phyloP scores from a whole-genome alignment of 2,329 filamentous ascomycete genomes.

The Pseudogymnoascus sp. region DNA sequence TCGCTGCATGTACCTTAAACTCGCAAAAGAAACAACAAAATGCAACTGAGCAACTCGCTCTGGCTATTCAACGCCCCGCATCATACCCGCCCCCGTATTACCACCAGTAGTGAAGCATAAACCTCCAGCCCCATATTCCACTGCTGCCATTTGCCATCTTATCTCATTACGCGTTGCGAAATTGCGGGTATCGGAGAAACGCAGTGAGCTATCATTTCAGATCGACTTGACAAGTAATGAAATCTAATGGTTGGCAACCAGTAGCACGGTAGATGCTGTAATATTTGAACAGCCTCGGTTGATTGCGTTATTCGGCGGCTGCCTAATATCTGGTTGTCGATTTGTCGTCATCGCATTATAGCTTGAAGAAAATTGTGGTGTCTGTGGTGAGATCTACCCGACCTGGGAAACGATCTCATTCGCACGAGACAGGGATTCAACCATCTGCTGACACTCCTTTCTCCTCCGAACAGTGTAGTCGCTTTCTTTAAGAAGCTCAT shows the following conservation, averaged over 20 bases:
- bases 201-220: constrained; percentile 4
- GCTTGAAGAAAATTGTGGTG: constrained; percentile 1
- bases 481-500: constrained; percentile 93
- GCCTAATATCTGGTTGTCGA: background rate
- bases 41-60: background rate
- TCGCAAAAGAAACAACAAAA: constrained; percentile 7
- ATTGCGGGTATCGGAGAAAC: constrained; percentile 4
- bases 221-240: constrained; percentile 4
- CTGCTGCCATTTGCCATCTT: background rate
- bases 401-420: constrained; percentile 91
- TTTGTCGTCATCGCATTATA: constrained; percentile 4
- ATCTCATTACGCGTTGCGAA: constrained; percentile 6
- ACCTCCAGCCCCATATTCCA: background rate
- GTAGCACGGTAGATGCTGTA: background rate
- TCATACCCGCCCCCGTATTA: background rate
- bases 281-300: background rate
- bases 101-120: background rate
- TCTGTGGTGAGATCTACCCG: constrained; percentile 21
- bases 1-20: constrained; percentile 4
- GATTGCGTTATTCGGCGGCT: background rate
- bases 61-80: background rate
- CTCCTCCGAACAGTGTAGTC: constrained; percentile 91
- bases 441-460: constrained; percentile 99
- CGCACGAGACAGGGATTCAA: constrained; percentile 80
- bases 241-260: constrained; percentile 1